Evolutionary conservation across 768 basidiomycete species (phyloP).

Genomic region (Punctularia strigosozonata): DNA sequence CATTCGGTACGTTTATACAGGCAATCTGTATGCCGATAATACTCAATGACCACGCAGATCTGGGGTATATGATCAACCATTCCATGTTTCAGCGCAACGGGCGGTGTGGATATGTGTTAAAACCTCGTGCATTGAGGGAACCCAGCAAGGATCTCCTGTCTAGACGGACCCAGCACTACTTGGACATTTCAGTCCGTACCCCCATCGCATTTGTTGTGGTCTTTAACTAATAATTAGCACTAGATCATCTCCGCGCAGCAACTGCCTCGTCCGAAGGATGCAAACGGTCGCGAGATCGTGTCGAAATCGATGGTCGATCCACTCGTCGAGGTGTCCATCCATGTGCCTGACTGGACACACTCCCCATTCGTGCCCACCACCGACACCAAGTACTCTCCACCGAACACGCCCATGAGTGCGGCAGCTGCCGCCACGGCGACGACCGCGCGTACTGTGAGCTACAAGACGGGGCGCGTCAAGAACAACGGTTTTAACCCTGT

Average conservation of each 20-base stretch:
- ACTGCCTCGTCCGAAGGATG: conserved; percentile 63
- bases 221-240: neutral
- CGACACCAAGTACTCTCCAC: conserved; percentile 8
- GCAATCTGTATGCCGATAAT: neutral
- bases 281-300: conserved; percentile 45
- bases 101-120: conserved; percentile 82
- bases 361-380: conserved; percentile 16
- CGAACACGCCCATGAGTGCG: conserved; percentile 1
- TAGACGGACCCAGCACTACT: conserved; percentile 41
- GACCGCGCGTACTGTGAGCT: conserved; percentile 34
- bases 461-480: conserved; percentile 52
- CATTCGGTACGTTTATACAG: conserved; percentile 50
- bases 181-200: conserved; percentile 38
- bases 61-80: conserved; percentile 86
- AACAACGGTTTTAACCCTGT: conserved; percentile 91
- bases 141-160: conserved; percentile 46
- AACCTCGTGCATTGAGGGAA: conserved; percentile 66
- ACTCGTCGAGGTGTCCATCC: conserved; percentile 70
- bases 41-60: conserved; percentile 34
- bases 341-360: conserved; percentile 60
- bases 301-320: conserved; percentile 54
- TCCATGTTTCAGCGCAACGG: conserved; percentile 93
- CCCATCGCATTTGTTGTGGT: conserved; percentile 1
- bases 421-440: conserved; percentile 15
- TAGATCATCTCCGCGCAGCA: conserved; percentile 84